Base-by-base conservation (phyloP, 495 filamentous ascomycete genomes). In the Talaromyces trachyspermus region DNA sequence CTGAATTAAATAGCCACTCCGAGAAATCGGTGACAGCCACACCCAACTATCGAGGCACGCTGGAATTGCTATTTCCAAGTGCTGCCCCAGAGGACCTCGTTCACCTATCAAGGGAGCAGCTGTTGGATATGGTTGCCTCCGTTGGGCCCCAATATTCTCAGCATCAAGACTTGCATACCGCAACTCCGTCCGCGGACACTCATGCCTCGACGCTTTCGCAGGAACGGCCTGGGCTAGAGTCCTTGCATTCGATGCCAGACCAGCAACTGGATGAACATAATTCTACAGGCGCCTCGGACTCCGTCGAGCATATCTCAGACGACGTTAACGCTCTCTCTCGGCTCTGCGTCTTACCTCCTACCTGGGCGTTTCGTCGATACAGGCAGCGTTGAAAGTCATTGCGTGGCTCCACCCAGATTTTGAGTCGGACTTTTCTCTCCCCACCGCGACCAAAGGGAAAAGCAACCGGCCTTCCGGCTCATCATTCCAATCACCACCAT, bases 321-420 rank as follows among this genome's bases (percentile, higher is more conserved):
- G 86, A 91, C 62, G 84, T 91, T 40, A 89, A 89, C 58, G 84
- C 83, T 87, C 83, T n/a, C 73, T 91, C 29, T 80, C 83, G 3
- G 71, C 84, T 3, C 77, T 83, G 54, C 73, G 79, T 7, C 78
- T 84, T 48, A 80, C 84, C 7, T 89, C 86, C 8, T 91, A 89
- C 53, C 70, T 91, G 1, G 86, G 86, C 5, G 79, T 85, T n/a
- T 88, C 85, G 0, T 91, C 86, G 15, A 84, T 91, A 53, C 85
- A 85, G 53, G 85, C 86, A 0, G 84, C 84, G 7, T 72, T 91
- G 18, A 84, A 87, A 63, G 86, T 89, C 42, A 89, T 91, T 63
- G 76, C 87, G 50, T 85, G 81, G 68, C 77, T 85, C 25, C 82
- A 84, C 44, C 86, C 86, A 4, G 74, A 71, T 18, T 72, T 81